Conservation (phyloP, 495 filamentous ascomycete genomes). For the Arthonia radiata region DNA sequence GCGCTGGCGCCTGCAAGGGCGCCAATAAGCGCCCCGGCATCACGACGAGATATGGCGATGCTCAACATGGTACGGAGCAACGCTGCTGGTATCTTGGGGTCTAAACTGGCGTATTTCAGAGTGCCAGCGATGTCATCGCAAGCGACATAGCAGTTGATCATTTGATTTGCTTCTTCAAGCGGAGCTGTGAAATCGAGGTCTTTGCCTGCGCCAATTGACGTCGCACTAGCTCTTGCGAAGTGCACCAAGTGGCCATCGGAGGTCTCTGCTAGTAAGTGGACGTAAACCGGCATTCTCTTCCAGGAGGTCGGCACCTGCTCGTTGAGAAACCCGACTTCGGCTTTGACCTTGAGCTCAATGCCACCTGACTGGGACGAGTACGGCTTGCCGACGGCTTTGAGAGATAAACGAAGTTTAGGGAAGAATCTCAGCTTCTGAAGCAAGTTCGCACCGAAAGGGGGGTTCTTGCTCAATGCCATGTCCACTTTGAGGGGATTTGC, state of each 20-base stretch:
- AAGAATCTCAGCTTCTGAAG: slow-evolving; percentile 40
- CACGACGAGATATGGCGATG: too few relatives aligned
- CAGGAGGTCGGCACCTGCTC: slow-evolving; percentile 33
- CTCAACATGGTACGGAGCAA: too few relatives aligned
- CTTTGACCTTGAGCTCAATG: slow-evolving; percentile 36
- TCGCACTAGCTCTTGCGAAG: slow-evolving; percentile 34
- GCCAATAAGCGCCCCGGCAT: too few relatives aligned
- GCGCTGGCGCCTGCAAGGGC: too few relatives aligned
- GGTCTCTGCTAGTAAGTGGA: slow-evolving; percentile 54
- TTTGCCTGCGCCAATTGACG: slow-evolving; percentile 34
- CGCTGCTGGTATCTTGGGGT: slow-evolving; percentile 30
- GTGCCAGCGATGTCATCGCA: slow-evolving; percentile 88
- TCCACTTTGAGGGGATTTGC: slow-evolving; percentile 51
- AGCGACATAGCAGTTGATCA: slow-evolving; percentile 46
- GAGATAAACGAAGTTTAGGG: slow-evolving; percentile 40
- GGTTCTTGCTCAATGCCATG: slow-evolving; percentile 47
- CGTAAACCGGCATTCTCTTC: slow-evolving; percentile 31
- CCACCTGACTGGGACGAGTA: too few relatives aligned
- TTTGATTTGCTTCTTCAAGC: slow-evolving; percentile 28
- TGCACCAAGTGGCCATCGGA: slow-evolving; percentile 50
- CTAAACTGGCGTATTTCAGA: slow-evolving; percentile 30
- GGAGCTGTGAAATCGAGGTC: slow-evolving; percentile 36
- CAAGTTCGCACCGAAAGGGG: slow-evolving; percentile 56
- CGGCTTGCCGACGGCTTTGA: slow-evolving; percentile 23
- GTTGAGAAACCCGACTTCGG: slow-evolving; percentile 51